Evolutionary conservation across 1,284 basidiomycete genomes (phyloP), one percentile per base, ranked within the genome.

Genomic region (Tranzscheliella williamsii): DNA sequence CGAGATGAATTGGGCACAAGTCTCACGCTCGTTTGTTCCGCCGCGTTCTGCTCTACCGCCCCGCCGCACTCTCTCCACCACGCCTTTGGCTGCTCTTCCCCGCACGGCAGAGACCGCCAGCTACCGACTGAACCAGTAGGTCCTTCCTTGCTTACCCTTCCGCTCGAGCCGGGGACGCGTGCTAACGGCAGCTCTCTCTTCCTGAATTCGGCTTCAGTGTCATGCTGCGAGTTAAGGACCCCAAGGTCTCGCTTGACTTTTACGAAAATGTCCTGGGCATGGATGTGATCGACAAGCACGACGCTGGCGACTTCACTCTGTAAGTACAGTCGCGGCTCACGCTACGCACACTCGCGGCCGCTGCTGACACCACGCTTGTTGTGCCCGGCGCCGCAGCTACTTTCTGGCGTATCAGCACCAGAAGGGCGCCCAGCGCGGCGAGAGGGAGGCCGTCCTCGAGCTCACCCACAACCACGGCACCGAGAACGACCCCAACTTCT

Each of bases 221-320:
- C 24, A 91, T 91, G 89, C 79, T 92, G 73, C 85, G 92, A 65
- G 83, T 94, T 78, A 91, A 88, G 81, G 91, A 95, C 78, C 88
- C 90, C 15, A 85, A 91, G 37, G 40, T 38, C 33, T 71, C 68
- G 33, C 60, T 76, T 33, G 51, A 72, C 34, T 76, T 76, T 27
- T 76, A 76, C 65, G 40, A 67, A 38, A 51, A 76, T 33, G 78
- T 86, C 42, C 82, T 95, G 35, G 92, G 93, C 61, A 94, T 96
- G 91, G 87, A 92, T 38, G 81, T 90, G 39, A 81, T 90, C 43
- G 83, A 83, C 50, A 67, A 47, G 32, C 63, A 72, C 63, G 54
- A 56, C 13, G 70, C 38, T 23, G 61, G 39, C 29, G 83, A 84
- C 66, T 91, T 89, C 31, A 58, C 69, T 4, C 61, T 72, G 34